Evolutionary conservation across 306 rosid species (phyloP).

Genomic region (Gynostemma pentaphyllum): DNA sequence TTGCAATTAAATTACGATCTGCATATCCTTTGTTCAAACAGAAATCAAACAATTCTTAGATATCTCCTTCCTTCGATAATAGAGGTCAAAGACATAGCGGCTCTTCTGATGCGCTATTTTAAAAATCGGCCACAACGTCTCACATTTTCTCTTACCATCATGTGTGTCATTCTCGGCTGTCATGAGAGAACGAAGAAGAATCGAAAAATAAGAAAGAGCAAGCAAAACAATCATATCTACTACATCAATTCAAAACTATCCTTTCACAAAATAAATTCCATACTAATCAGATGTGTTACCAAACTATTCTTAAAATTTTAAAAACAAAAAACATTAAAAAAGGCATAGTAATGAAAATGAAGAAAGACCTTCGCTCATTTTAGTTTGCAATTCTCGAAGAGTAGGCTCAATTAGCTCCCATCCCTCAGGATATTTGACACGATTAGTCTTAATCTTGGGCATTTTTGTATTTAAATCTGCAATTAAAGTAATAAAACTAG

Average conservation of each 20-base stretch:
- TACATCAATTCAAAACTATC: too few relatives aligned
- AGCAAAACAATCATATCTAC: not conserved
- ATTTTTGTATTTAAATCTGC: slow-evolving; percentile 48
- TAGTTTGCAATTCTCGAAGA: slow-evolving; percentile 78
- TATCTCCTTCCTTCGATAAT: slow-evolving; percentile 38
- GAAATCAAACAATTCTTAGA: slow-evolving; percentile 38
- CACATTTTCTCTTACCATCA: slow-evolving; percentile 48
- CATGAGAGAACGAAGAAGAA: not conserved
- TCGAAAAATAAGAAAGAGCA: not conserved
- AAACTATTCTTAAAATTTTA: too few relatives aligned
- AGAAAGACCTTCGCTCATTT: slow-evolving; percentile 85
- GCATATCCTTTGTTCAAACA: slow-evolving; percentile 43
- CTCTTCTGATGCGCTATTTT: slow-evolving; percentile 44
- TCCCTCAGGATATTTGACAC: slow-evolving; percentile 83
- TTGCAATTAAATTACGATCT: slow-evolving; percentile 36
- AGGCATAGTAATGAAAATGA: not conserved
- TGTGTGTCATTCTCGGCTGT: slow-evolving; percentile 44
- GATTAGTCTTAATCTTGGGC: slow-evolving; percentile 91
- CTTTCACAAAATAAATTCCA: too few relatives aligned
- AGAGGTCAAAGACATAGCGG: slow-evolving; percentile 37
- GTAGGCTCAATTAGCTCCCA: slow-evolving; percentile 95
- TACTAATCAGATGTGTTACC: too few relatives aligned
- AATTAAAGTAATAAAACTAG: slow-evolving; percentile 2
- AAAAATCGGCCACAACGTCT: slow-evolving; percentile 42
- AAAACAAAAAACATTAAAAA: not conserved